Base-by-base conservation (phyloP, 345 rosid genomes). In the Trapa bicornis region DNA sequence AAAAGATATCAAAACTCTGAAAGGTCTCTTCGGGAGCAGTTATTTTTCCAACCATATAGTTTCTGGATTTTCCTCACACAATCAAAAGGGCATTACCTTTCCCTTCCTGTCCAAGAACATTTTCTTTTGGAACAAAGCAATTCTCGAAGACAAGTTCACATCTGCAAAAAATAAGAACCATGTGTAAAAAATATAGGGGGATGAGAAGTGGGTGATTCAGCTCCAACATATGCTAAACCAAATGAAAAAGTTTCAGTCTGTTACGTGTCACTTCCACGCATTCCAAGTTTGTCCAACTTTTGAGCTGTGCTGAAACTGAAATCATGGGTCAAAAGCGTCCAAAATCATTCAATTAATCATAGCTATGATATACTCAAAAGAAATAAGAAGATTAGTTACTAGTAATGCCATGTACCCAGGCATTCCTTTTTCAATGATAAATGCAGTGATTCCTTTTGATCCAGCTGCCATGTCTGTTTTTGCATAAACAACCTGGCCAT, bases 231-330 rank as follows among this genome's bases (percentile, higher is more conserved):
- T 39, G n/a, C 37, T 29, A 62, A 66, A 2, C 7, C 39, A 66
- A 10, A 16, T 14, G 16, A 36, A 14, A 71, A 52, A 76, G 71
- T 47, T 72, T 58, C 69, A 63, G 63, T 62, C 54, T 56, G 81
- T 64, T 84, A 93, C 94, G 97, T 93, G 76, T 93, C 98, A 61
- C 98, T 90, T 82, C 98, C 98, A 32, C 96, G 86, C 97, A 93
- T 93, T 68, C 98, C 97, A 57, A 88, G 96, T 78, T 90, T 93
- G 82, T 93, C 98, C 76, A 93, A 72, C 69, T 93, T 93, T 81
- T 93, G 97, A 75, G 98, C 97, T 42, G 97, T 90, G 73, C 86
- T 87, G 78, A 85, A 93, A 78, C 98, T 93, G 92, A 81, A 82
- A 66, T 54, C 67, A 41, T 71, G 58, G 29, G 68, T 50, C 64